Evolutionary conservation across 2,329 filamentous ascomycete genomes (phyloP).

Genomic region (Alternaria arborescens): DNA sequence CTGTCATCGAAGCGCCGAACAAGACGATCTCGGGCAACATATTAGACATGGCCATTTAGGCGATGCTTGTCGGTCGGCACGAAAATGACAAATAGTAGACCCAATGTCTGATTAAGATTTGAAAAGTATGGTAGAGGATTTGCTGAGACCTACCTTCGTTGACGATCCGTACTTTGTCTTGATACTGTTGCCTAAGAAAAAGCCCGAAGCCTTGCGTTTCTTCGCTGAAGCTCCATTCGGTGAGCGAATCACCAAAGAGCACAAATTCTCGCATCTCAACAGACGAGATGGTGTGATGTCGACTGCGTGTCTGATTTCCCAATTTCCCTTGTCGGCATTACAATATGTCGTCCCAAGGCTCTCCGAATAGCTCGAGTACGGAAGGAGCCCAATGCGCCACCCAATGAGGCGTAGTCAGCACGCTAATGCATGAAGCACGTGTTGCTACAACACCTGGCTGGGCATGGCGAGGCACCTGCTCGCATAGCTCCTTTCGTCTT

Average conservation of each 20-base stretch:
- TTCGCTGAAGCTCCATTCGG: slow-evolving; percentile 43
- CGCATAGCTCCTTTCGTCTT: not conserved
- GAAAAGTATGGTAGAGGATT: not conserved
- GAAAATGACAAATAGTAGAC: not conserved
- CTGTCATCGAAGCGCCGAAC: slow-evolving; percentile 36
- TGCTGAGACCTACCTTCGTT: slow-evolving; percentile 38
- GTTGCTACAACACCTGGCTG: slow-evolving; percentile 1
- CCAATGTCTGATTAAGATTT: not conserved
- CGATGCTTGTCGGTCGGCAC: not conserved
- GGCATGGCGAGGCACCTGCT: not conserved
- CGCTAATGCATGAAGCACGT: slow-evolving; percentile 15
- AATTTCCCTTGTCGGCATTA: not conserved
- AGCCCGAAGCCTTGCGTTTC: slow-evolving; percentile 41
- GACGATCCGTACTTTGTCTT: slow-evolving; percentile 36
- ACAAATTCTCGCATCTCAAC: slow-evolving; percentile 34
- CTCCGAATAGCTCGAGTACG: not conserved
- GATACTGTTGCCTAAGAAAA: slow-evolving; percentile 36
- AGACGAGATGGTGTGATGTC: not conserved
- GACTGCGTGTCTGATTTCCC: too few species aligned
- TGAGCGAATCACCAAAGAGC: slow-evolving; percentile 49
- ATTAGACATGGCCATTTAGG: slow-evolving; percentile 1
- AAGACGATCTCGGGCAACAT: slow-evolving; percentile 33
- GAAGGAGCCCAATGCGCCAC: not conserved
- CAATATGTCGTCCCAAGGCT: not conserved
- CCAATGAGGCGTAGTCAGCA: slow-evolving; percentile 1